Evolutionary conservation across 1,284 basidiomycete species (phyloP).

Genomic region (Volvariella surrecta): DNA sequence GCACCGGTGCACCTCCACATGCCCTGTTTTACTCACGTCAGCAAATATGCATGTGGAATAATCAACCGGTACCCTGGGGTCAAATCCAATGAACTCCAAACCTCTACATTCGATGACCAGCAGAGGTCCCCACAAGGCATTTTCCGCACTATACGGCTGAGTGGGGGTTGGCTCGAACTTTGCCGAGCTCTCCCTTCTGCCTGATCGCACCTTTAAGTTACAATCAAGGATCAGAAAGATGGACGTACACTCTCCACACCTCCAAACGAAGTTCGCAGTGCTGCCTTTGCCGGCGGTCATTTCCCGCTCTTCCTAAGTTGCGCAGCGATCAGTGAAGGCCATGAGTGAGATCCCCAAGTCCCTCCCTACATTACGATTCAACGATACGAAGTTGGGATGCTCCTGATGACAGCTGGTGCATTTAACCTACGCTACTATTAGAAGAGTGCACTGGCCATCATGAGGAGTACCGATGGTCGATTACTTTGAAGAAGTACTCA

Average conservation of each 20-base stretch:
- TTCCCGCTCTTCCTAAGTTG: slow-evolving; percentile 49
- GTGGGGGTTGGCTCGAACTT: slow-evolving; percentile 57
- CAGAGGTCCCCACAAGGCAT: slow-evolving; percentile 51
- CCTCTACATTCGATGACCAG: slow-evolving; percentile 70
- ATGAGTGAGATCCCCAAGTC: slow-evolving; percentile 2
- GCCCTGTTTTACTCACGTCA: slow-evolving; percentile 33
- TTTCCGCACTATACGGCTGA: slow-evolving; percentile 52
- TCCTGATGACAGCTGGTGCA: slow-evolving; percentile 70
- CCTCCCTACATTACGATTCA: slow-evolving; percentile 54
- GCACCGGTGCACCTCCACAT: slow-evolving; percentile 62
- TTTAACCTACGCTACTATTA: slow-evolving; percentile 44
- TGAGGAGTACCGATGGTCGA: slow-evolving; percentile 1
- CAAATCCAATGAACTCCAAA: slow-evolving; percentile 66
- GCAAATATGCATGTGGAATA: slow-evolving; percentile 7
- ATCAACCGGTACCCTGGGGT: slow-evolving; percentile 41
- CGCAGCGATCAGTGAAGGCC: slow-evolving; percentile 5
- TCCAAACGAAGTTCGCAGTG: slow-evolving; percentile 74
- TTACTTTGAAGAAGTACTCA: slow-evolving; percentile 71
- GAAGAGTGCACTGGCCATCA: slow-evolving; percentile 1
- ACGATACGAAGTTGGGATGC: slow-evolving; percentile 58
- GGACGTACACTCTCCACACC: slow-evolving; percentile 53
- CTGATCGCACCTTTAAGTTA: slow-evolving; percentile 15
- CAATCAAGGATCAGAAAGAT: slow-evolving; percentile 3
- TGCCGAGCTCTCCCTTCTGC: slow-evolving; percentile 70
- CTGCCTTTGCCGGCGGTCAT: slow-evolving; percentile 57